Evolutionary conservation across 1,139 yeast species (phyloP), one percentile per base, ranked within the genome.

Genomic region (Candida tropicalis): DNA sequence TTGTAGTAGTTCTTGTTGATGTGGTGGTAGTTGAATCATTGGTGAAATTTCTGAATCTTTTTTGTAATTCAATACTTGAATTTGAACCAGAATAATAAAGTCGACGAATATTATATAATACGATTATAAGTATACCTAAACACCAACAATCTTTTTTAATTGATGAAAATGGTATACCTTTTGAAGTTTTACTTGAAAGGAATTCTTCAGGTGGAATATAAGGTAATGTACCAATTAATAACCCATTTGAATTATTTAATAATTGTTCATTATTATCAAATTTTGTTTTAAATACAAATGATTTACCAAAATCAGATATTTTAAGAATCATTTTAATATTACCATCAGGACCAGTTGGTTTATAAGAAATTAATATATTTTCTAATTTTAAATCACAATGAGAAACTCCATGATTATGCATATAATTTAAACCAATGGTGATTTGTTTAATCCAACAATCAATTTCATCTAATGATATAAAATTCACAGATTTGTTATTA

Each of bases 381-480:
- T 84, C 91, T 9, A 87, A 81, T 56, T 84, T 84, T 46, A 81
- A 64, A 59, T 84, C 91, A 61, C 89, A 84, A 59, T 84, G 91
- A 0, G 91, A 86, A 11, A 84, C 86, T 33, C 91, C 91, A 50
- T 81, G 85, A 17, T 75, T 71, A 58, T 84, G 91, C 78, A 84
- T 79, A 60, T 81, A 84, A 35, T 78, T 68, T 16, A 84, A 66
- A 2, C 89, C 91, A 53, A 75, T 74, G 31, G 85, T 62, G 22
- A 83, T 70, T 58, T 84, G 91, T 52, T 84, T 84, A 62, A 82
- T 70, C 53, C 82, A 81, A 58, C 91, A 84, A 57, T 84, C 90
- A 24, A 84, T 74, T 56, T 84, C 89, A 20, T 78, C 64, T 6
- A 80, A 71, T 45, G 78, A 44, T 52, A 63, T 50, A 26, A 25